Conservation (phyloP, 768 basidiomycete genomes). For the Kwoniella shandongensis region DNA sequence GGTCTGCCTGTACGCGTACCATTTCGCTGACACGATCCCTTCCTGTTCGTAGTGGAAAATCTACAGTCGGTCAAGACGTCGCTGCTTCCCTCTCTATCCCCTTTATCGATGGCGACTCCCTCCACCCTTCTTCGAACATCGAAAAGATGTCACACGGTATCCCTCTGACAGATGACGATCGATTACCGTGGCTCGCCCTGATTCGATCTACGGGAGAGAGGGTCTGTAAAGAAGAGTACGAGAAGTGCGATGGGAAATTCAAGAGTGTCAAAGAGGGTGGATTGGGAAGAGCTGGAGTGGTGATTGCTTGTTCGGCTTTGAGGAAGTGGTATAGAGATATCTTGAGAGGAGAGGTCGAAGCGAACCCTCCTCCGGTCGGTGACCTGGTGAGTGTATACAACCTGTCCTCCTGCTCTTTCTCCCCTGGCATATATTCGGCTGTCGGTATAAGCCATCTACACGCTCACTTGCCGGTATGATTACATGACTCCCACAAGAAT, state of each 20-base stretch:
- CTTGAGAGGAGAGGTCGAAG: conserved; percentile 62
- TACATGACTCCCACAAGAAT: too few species aligned
- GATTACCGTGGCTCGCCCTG: conserved; percentile 77
- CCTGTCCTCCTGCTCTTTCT: neutral
- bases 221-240: conserved; percentile 47
- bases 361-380: conserved; percentile 35
- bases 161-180: conserved; percentile 77
- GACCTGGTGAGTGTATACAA: conserved; percentile 41
- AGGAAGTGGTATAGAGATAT: conserved; percentile 78
- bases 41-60: conserved; percentile 46
- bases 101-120: conserved; percentile 84
- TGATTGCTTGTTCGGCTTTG: conserved; percentile 83
- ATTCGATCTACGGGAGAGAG: conserved; percentile 68
- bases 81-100: conserved; percentile 65
- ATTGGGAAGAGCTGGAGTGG: conserved; percentile 60
- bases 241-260: conserved; percentile 28
- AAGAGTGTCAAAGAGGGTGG: conserved; percentile 21
- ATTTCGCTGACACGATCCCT: too few species aligned
- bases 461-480: neutral
- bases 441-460: neutral
- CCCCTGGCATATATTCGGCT: neutral
- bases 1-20: too few species aligned
- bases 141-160: conserved; percentile 79
- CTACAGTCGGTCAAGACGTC: conserved; percentile 63
- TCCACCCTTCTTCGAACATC: conserved; percentile 78